phyloP scores from a whole-genome alignment of 345 rosid species.

The Salix brachista region DNA sequence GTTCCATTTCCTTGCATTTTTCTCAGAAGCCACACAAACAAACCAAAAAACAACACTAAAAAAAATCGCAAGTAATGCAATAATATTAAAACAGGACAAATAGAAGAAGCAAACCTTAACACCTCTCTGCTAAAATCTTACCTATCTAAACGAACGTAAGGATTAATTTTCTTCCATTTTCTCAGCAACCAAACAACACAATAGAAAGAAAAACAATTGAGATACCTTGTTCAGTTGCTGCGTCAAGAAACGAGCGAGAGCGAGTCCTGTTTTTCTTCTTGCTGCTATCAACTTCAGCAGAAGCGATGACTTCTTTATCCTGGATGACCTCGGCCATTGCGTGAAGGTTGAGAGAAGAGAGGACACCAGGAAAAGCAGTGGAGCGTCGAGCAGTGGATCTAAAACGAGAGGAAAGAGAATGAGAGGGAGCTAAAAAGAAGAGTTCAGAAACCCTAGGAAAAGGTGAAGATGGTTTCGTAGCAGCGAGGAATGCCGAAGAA shows the following conservation, averaged over 20 bases:
- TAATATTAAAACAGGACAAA: too few species aligned
- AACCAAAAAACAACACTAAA: background rate
- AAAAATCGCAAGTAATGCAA: too few species aligned
- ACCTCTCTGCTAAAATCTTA: background rate
- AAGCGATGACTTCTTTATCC: conserved; percentile 44
- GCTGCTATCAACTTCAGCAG: conserved; percentile 20
- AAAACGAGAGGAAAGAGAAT: conserved; percentile 18
- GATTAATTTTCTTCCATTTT: background rate
- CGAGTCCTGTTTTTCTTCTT: conserved; percentile 23
- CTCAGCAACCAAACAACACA: conserved; percentile 1
- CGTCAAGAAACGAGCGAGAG: conserved; percentile 70
- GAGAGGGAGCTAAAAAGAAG: conserved; percentile 11
- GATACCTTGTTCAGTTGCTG: conserved; percentile 65
- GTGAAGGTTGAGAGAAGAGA: conserved; percentile 28
- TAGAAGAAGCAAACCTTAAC: background rate
- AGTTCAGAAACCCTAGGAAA: conserved; percentile 15
- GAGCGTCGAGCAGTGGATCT: conserved; percentile 34
- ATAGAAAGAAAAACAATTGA: background rate
- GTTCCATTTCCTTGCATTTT: too few species aligned
- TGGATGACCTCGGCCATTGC: conserved; percentile 68
- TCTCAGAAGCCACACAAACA: too few species aligned
- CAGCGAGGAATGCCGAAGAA: background rate
- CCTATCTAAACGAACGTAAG: too few species aligned
- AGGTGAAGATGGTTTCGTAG: background rate
- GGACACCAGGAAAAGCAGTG: conserved; percentile 26